Percentiles rank a stretch among this genome's conserved stretches.
Evolutionary conservation across 2,329 filamentous ascomycete species (phyloP).

Genomic region (Fusarium albidum): DNA sequence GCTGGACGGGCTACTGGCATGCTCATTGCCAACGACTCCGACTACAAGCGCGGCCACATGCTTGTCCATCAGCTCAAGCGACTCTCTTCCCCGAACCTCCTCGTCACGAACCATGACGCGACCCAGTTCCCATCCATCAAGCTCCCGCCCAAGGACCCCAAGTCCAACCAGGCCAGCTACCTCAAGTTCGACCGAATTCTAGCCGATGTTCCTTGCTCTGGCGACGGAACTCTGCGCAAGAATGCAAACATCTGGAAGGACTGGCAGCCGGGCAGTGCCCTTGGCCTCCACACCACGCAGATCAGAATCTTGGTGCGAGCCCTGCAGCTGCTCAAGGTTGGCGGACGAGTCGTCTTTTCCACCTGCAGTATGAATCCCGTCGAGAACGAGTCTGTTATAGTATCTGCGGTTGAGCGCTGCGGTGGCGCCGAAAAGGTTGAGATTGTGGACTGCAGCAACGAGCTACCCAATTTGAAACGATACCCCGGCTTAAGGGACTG

Average conservation of each 20-base stretch:
- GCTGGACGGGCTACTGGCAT: slow-evolving; percentile 90
- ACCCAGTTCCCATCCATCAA: slow-evolving; percentile 94
- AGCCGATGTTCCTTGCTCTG: slow-evolving; percentile 95
- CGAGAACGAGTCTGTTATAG: slow-evolving; percentile 93
- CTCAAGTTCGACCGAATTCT: slow-evolving; percentile 97
- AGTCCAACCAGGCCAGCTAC: slow-evolving; percentile 70
- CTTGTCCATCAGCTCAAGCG: slow-evolving; percentile 97
- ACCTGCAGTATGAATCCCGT: slow-evolving; percentile 99
- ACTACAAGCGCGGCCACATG: slow-evolving; percentile 98
- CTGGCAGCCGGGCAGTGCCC: slow-evolving; percentile 86
- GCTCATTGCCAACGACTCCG: slow-evolving; percentile 93
- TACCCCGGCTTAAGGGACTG: slow-evolving; percentile 80
- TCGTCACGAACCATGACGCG: slow-evolving; percentile 98
- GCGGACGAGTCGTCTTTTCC: slow-evolving; percentile 94
- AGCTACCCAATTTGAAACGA: slow-evolving; percentile 80
- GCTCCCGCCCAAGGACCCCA: slow-evolving; percentile 68
- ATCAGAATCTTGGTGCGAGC: slow-evolving; percentile 89
- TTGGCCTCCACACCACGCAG: slow-evolving; percentile 89
- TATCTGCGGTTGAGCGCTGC: slow-evolving; percentile 87
- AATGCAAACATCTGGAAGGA: slow-evolving; percentile 95
- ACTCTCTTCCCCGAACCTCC: slow-evolving; percentile 92
- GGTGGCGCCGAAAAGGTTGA: slow-evolving; percentile 83
- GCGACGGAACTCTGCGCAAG: slow-evolving; percentile 93
- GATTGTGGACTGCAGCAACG: slow-evolving; percentile 82
- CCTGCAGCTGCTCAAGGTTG: slow-evolving; percentile 94